These are phyloP conservation scores for Coniella lustricola DNA, from an alignment of 2,329 filamentous ascomycete species.

Conservation along the genomic window DNA sequence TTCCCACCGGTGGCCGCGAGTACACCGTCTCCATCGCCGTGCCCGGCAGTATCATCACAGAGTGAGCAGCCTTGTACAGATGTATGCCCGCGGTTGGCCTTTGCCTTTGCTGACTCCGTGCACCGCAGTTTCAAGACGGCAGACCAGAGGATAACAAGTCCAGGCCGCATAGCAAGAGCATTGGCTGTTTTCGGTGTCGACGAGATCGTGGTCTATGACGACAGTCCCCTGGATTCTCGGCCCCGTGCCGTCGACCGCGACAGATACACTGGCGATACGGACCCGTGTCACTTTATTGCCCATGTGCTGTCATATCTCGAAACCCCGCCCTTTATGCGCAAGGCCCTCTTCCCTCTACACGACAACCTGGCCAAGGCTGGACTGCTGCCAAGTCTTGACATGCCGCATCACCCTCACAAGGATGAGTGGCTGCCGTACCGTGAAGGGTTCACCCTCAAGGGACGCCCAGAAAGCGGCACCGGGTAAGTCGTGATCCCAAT, in stretches of 20 bases:
- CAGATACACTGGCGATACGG: conserved; percentile 60
- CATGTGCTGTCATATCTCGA: conserved; percentile 78
- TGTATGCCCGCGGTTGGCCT: neutral
- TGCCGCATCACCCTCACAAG: conserved; percentile 73
- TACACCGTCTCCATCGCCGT: conserved; percentile 75
- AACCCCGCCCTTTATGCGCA: conserved; percentile 74
- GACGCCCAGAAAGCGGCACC: conserved; percentile 32
- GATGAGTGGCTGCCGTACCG: conserved; percentile 75
- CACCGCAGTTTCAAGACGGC: conserved; percentile 57
- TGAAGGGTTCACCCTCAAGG: conserved; percentile 62
- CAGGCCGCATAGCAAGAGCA: conserved; percentile 71
- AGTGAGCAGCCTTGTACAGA: conserved; percentile 47
- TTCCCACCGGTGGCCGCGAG: conserved; percentile 54
- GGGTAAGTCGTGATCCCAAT: conserved; percentile 20
- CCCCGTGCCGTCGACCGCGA: conserved; percentile 41
- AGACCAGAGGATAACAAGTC: conserved; percentile 67
- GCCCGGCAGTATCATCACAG: conserved; percentile 69
- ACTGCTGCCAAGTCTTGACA: conserved; percentile 68
- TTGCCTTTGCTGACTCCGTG: conserved; percentile 7
- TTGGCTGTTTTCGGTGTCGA: conserved; percentile 79
- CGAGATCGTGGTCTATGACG: conserved; percentile 76
- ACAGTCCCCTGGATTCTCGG: conserved; percentile 45
- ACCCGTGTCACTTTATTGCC: conserved; percentile 72
- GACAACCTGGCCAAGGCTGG: conserved; percentile 70
- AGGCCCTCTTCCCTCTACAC: conserved; percentile 68